Conservation (phyloP, 2,329 filamentous ascomycete genomes). For the Drechslerella stenobrocha region DNA sequence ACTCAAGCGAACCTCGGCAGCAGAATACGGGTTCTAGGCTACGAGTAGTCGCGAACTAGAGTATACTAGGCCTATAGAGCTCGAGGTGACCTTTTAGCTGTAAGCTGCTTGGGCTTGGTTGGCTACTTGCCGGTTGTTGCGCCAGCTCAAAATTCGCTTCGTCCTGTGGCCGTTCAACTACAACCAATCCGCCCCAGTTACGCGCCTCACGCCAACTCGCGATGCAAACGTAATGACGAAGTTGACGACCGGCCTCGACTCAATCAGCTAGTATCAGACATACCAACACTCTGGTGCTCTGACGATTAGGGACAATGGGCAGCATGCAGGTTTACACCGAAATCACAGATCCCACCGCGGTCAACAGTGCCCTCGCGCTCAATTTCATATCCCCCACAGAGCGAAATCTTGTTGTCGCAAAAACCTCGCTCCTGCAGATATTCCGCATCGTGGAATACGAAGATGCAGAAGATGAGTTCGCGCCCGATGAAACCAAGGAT, state of each 20-base stretch:
- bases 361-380: slow-evolving; percentile 80
- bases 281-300: neutral
- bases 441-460: slow-evolving; percentile 68
- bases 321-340: slow-evolving; percentile 71
- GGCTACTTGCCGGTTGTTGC: neutral
- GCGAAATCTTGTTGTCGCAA: slow-evolving; percentile 86
- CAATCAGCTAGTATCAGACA: slow-evolving; percentile 4
- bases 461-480: slow-evolving; percentile 50
- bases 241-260: slow-evolving; percentile 1
- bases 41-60: too few species aligned
- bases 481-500: slow-evolving; percentile 59
- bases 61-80: too few species aligned
- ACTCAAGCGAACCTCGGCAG: too few species aligned
- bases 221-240: slow-evolving; percentile 22
- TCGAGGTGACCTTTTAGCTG: neutral
- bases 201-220: neutral
- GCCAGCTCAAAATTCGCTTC: neutral
- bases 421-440: slow-evolving; percentile 88
- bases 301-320: slow-evolving; percentile 6
- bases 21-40: too few species aligned
- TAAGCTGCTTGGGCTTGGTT: neutral
- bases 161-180: neutral
- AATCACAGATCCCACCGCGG: slow-evolving; percentile 88
- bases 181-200: neutral
- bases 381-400: slow-evolving; percentile 75